Conservation (phyloP, 495 filamentous ascomycete genomes). For the Penicillium fimorum region DNA sequence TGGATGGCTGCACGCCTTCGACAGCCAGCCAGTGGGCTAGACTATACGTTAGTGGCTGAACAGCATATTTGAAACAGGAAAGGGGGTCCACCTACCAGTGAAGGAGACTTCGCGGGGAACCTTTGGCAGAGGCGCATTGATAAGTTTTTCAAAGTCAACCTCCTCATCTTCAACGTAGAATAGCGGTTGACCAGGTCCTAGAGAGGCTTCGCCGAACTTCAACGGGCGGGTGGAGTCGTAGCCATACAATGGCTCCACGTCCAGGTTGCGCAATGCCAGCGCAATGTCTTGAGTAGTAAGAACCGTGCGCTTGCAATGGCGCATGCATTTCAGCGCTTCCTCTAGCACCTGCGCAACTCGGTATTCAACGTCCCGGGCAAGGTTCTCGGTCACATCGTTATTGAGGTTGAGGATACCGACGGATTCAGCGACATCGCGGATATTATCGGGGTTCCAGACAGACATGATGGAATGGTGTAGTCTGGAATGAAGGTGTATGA, state of each 20-base stretch:
- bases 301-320: constrained; percentile 75
- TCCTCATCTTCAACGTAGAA: constrained; percentile 99
- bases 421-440: constrained; percentile 92
- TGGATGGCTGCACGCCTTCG: constrained; percentile 93
- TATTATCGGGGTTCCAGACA: constrained; percentile 95
- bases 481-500: constrained; percentile 16
- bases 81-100: constrained; percentile 59
- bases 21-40: constrained; percentile 93
- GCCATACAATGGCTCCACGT: constrained; percentile 93
- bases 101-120: constrained; percentile 91
- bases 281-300: constrained; percentile 84
- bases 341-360: constrained; percentile 87
- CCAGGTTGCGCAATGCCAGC: constrained; percentile 75
- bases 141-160: constrained; percentile 97
- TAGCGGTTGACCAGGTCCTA: constrained; percentile 91
- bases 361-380: constrained; percentile 93
- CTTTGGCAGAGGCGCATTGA: constrained; percentile 91
- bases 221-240: constrained; percentile 88
- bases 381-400: constrained; percentile 77
- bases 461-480: constrained; percentile 37
- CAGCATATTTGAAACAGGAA: not conserved
- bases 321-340: constrained; percentile 94
- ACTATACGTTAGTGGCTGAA: constrained; percentile 23
- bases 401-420: constrained; percentile 76
- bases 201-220: constrained; percentile 86